Evolutionary conservation across 164 flowering plant species (phyloP).

Genomic region (Vitis rupestris): DNA sequence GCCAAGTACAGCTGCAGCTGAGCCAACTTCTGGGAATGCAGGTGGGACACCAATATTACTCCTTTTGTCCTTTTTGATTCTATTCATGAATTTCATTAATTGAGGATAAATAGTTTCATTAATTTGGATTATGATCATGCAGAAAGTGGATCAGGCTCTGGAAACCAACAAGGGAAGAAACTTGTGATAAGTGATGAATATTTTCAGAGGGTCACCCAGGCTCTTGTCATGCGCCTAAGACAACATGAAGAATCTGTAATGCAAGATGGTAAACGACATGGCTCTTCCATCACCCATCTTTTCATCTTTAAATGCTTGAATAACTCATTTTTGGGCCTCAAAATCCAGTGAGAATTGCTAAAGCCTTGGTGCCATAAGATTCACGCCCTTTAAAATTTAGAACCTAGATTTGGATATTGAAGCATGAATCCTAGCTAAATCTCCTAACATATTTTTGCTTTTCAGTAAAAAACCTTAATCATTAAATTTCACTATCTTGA

Average conservation of each 20-base stretch:
- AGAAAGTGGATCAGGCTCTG: conserved; percentile 42
- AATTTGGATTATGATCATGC: conserved; percentile 17
- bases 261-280: conserved; percentile 55
- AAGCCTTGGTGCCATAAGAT: too few relatives aligned
- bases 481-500: not conserved
- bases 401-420: not conserved
- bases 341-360: too few relatives aligned
- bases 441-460: too few relatives aligned
- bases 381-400: not conserved
- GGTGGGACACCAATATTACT: conserved; percentile 23
- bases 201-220: conserved; percentile 84
- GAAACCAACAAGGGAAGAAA: conserved; percentile 48
- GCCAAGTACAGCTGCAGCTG: conserved; percentile 37
- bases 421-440: not conserved
- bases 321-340: not conserved
- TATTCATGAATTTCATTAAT: not conserved
- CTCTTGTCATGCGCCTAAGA: conserved; percentile 83
- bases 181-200: conserved; percentile 75
- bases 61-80: not conserved
- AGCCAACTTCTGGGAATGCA: conserved; percentile 33
- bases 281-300: not conserved
- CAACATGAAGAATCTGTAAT: conserved; percentile 75
- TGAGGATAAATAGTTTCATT: not conserved
- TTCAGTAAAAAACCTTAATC: too few relatives aligned
- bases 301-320: not conserved